A percentile compares a stretch with the other conserved stretches of the same genome.
phyloP scores from a whole-genome alignment of 192 early-diverging fungal genomes.

The Funneliformis geosporum region DNA sequence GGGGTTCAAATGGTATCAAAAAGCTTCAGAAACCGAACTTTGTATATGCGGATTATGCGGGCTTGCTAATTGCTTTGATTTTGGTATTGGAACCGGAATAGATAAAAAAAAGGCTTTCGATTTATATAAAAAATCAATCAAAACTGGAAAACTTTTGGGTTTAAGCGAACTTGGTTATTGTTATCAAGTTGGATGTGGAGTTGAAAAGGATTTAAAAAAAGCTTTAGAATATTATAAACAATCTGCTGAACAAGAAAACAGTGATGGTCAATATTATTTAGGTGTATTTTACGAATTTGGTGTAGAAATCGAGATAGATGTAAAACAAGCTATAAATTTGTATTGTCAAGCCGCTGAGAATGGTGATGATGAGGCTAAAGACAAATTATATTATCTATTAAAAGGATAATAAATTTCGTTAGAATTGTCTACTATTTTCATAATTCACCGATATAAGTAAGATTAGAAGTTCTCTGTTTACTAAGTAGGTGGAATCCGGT shows the following conservation, averaged over 20 bases:
- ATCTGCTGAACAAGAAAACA: conserved; percentile 56
- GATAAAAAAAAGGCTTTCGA: conserved; percentile 53
- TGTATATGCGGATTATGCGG: conserved; percentile 40
- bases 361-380: neutral
- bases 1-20: neutral
- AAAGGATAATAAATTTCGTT: neutral
- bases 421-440: too few species aligned
- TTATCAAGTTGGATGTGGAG: conserved; percentile 79
- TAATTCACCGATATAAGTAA: too few species aligned
- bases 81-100: conserved; percentile 58
- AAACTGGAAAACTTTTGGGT: conserved; percentile 70
- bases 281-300: conserved; percentile 65
- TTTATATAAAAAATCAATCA: conserved; percentile 68
- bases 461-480: too few species aligned
- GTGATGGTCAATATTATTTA: conserved; percentile 57
- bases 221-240: conserved; percentile 51
- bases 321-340: conserved; percentile 61
- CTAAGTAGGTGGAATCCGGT: too few species aligned
- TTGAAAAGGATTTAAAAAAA: conserved; percentile 60
- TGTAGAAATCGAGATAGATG: conserved; percentile 53
- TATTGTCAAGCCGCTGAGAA: conserved; percentile 59
- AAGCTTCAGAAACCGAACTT: neutral
- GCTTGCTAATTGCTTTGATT: conserved; percentile 61
- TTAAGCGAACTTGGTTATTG: conserved; percentile 82
- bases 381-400: neutral